These are phyloP conservation scores for Sistotremastrum niveocremeum DNA, from an alignment of 768 basidiomycete species.

Conservation along the genomic window DNA sequence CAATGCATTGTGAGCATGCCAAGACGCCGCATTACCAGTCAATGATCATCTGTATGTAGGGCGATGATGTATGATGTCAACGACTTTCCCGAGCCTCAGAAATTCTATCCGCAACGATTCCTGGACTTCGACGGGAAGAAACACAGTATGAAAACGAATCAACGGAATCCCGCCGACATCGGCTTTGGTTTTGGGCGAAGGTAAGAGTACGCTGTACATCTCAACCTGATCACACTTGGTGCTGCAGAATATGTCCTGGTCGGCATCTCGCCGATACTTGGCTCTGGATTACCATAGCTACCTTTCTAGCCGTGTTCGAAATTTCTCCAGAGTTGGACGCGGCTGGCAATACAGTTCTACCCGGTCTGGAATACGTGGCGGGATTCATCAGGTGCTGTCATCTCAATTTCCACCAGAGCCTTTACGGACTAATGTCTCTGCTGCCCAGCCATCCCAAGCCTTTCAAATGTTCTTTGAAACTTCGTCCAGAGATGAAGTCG, in stretches of 20 bases:
- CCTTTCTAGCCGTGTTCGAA: slow-evolving; percentile 1
- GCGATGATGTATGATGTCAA: slow-evolving; percentile 13
- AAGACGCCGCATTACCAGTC: background rate
- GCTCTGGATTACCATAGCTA: slow-evolving; percentile 3
- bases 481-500: no score
- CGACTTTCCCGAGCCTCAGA: slow-evolving; percentile 12
- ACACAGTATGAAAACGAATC: slow-evolving; percentile 6
- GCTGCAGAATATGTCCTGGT: slow-evolving; percentile 6
- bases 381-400: no score
- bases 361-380: no score
- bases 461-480: no score
- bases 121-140: slow-evolving; percentile 7
- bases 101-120: slow-evolving; percentile 21
- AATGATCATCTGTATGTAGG: slow-evolving; percentile 9
- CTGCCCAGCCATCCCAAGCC: no score
- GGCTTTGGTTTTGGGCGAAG: slow-evolving; percentile 16
- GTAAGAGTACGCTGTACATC: no score
- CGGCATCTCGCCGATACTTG: slow-evolving; percentile 2
- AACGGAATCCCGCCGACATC: slow-evolving; percentile 5
- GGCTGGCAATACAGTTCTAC: slow-evolving; percentile 1
- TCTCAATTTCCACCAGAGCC: no score
- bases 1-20: slow-evolving; percentile 7
- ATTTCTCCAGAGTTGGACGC: slow-evolving; percentile 1
- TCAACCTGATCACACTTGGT: background rate
- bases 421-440: no score